Evolutionary conservation across 495 filamentous ascomycete genomes (phyloP).

Genomic region (Lasiosphaeria ovina): DNA sequence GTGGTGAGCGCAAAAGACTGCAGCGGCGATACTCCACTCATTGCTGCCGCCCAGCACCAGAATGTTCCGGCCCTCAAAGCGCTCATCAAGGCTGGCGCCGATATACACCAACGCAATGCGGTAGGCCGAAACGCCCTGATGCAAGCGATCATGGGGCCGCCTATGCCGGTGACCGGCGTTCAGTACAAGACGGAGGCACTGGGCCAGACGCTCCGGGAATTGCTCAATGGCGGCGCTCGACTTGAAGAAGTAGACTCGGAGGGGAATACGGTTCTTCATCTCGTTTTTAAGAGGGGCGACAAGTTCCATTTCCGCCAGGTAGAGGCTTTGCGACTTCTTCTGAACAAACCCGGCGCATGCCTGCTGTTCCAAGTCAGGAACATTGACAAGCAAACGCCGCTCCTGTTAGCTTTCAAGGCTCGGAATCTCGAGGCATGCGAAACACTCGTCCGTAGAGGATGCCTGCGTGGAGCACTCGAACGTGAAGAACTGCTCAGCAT

Average conservation of each 20-base stretch:
- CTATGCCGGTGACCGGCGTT: slow-evolving; percentile 7
- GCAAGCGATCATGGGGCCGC: slow-evolving; percentile 22
- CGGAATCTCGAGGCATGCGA: slow-evolving; percentile 23
- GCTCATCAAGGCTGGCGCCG: slow-evolving; percentile 21
- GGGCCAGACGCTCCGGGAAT: slow-evolving; percentile 13
- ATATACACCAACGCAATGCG: slow-evolving; percentile 20
- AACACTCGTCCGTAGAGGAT: slow-evolving; percentile 25
- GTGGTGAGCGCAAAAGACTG: slow-evolving; percentile 27
- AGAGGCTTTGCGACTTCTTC: slow-evolving; percentile 19
- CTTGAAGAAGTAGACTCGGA: slow-evolving; percentile 19
- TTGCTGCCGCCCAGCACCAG: slow-evolving; percentile 24
- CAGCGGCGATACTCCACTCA: slow-evolving; percentile 32
- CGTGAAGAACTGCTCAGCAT: slow-evolving; percentile 11
- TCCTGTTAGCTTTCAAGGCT: slow-evolving; percentile 14
- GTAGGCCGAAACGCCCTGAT: slow-evolving; percentile 19
- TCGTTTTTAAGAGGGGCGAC: slow-evolving; percentile 23
- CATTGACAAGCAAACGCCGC: slow-evolving; percentile 12
- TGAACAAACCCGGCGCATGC: slow-evolving; percentile 18
- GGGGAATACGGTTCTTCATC: slow-evolving; percentile 24
- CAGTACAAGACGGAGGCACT: slow-evolving; percentile 13
- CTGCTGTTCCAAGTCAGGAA: slow-evolving; percentile 14
- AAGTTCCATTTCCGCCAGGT: slow-evolving; percentile 10
- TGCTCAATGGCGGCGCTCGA: slow-evolving; percentile 23
- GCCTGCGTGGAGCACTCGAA: slow-evolving; percentile 3
- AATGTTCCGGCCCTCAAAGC: slow-evolving; percentile 23